phyloP scores from a whole-genome alignment of 202 grass and related monocot genomes.

The Schoenoplectus tabernaemontani region DNA sequence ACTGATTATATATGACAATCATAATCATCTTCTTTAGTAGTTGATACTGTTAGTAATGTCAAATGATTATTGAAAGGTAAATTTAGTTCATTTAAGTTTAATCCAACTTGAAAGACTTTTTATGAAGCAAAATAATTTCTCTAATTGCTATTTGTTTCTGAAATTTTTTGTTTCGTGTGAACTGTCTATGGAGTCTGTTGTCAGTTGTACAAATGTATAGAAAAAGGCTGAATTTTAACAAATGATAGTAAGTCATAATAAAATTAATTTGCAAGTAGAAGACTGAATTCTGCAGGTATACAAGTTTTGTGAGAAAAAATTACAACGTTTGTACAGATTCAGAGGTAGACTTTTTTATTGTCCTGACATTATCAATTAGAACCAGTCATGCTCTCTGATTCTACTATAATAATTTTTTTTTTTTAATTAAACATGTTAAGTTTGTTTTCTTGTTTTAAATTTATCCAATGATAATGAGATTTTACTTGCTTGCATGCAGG shows the following conservation, averaged over 20 bases:
- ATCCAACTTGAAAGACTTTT: not conserved
- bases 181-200: not conserved
- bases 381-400: not conserved
- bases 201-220: not conserved
- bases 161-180: not conserved
- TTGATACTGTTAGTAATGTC: not conserved
- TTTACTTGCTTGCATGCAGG: conserved; percentile 36
- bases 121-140: not conserved
- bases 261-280: not conserved
- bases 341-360: not conserved
- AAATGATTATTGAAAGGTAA: not conserved
- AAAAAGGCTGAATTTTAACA: not conserved
- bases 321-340: not conserved
- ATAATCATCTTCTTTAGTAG: not conserved
- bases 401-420: not conserved
- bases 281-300: not conserved
- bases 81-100: not conserved
- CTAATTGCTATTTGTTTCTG: not conserved
- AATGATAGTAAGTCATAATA: not conserved
- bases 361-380: not conserved
- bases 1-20: not conserved
- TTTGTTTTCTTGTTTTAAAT: not conserved
- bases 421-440: not conserved
- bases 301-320: not conserved
- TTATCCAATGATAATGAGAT: not conserved